Evolutionary conservation across 75 land plant species (phyloP), one percentile per base, ranked within the genome.

Genomic region (Azolla pinnata): DNA sequence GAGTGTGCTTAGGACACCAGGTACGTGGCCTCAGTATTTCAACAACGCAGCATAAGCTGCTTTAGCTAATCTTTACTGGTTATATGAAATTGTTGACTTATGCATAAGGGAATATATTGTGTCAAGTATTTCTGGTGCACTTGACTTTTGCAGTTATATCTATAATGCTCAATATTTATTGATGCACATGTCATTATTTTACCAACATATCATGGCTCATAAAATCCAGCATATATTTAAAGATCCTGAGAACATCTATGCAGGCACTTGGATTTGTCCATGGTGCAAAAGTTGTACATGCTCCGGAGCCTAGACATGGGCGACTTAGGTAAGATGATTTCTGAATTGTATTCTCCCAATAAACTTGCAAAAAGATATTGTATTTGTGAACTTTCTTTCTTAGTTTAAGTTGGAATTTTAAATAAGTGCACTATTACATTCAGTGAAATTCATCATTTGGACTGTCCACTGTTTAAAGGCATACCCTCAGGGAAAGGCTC

Each of bases 1-100:
- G 99, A 69, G 91, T 95, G 61, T 95, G 99, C 65, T 75, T 95
- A 61, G 99, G 99, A 30, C 99, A 95, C 55, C 99, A 95, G 96
- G 99, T 95, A 42, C 31, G 31, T n/a, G n/a, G n/a, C n/a, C n/a
- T n/a, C n/a, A n/a, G n/a, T n/a, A n/a, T n/a, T n/a, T n/a, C n/a
- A n/a, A n/a, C n/a, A n/a, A n/a, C n/a, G n/a, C n/a, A n/a, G n/a
- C n/a, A n/a, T n/a, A n/a, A n/a, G n/a, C n/a, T n/a, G n/a, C n/a
- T n/a, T n/a, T n/a, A n/a, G n/a, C n/a, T n/a, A 35, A 35, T 35
- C 40, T 35, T 5, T 35, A 12, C 12, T 35, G 40, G 10, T 5
- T 35, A 5, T 12, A 35, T 12, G 40, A 35, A 5, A 12, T 35
- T 35, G 40, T 5, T 35, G 5, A 12, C 5, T 5, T 35, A 35